These are phyloP conservation scores for Phtheirospermum japonicum DNA, from an alignment of 257 asterid species.

Conservation along the genomic window DNA sequence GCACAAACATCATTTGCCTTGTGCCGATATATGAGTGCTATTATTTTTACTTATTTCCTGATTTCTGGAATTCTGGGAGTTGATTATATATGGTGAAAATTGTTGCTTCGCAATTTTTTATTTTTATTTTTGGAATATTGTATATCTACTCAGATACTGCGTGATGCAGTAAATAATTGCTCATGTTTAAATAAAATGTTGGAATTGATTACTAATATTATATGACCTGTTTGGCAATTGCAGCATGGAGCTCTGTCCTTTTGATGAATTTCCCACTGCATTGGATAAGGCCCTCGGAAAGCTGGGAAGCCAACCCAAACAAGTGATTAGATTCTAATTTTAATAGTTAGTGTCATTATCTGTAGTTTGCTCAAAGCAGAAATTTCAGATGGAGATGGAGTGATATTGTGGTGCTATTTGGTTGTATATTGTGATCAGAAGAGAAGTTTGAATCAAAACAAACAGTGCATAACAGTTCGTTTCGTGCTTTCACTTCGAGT, in stretches of 20 bases:
- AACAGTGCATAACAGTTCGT: no score
- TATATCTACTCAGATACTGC: not conserved
- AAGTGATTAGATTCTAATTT: conserved; percentile 66
- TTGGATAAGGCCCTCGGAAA: conserved; percentile 88
- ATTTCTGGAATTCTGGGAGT: no score
- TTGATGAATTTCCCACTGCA: conserved; percentile 57
- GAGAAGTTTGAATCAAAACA: no score
- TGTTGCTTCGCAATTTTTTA: not conserved
- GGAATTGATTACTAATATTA: not conserved
- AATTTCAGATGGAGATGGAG: not conserved
- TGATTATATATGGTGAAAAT: not conserved
- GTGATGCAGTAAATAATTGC: not conserved
- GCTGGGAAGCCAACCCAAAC: conserved; percentile 88
- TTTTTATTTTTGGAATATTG: not conserved
- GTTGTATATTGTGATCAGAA: not conserved
- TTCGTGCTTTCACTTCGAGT: not conserved
- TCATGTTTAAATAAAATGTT: not conserved
- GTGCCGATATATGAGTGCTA: not conserved
- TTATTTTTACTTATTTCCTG: not conserved
- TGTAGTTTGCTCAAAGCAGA: not conserved
- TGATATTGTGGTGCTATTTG: not conserved
- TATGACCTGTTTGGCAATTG: conserved; percentile 16
- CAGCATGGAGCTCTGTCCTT: conserved; percentile 86
- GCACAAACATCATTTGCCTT: not conserved
- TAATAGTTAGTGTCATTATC: not conserved